Evolutionary conservation across 2,329 filamentous ascomycete species (phyloP), one percentile per base, ranked within the genome.

Genomic region (Endothia cerciana): DNA sequence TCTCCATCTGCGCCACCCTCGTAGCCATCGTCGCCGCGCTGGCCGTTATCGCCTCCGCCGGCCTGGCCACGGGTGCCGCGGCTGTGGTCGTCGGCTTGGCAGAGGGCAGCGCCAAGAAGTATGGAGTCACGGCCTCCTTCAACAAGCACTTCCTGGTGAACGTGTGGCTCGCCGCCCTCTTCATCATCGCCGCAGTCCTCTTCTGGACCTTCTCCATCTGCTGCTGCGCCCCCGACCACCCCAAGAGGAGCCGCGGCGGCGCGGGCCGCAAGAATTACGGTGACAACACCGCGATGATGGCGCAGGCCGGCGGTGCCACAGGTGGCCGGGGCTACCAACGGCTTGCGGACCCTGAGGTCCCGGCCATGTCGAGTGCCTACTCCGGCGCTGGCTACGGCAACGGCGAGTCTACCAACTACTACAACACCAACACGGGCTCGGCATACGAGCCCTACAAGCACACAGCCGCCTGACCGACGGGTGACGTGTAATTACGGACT

Each of bases 201-300:
- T 97, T 98, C 89, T 98, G 95, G 94, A 81, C 94, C 74, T 87
- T 96, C 77, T 92, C 89, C 77, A 86, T 91, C 73, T 98, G 94
- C 89, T 98, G 94, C 87, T 97, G 94, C 84, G 88, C 86, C 65
- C 79, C 81, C 72, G 92, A 92, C 70, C 77, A 75, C 72, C 76
- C 76, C 69, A 63, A 69, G 68, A 74, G 70, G 51, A 67, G 70
- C 64, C 65, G 70, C 55, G 68, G 71, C 64, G 59, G 73, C 13
- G 57, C 69, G 71, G 62, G 71, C 47, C 47, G 71, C 64, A 72
- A 71, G 58, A 80, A 83, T 40, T 63, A 65, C 36, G 51, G 36
- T 75, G 85, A 87, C 80, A 87, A 87, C 55, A 33, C 53, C 80
- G 77, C 82, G 57, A 72, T 82, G 11, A 77, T 80, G n/a, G 70